A percentile compares a stretch with the other conserved stretches of the same genome.
phyloP scores from a whole-genome alignment of 2,329 filamentous ascomycete genomes.

The Verticillium tricorpus region DNA sequence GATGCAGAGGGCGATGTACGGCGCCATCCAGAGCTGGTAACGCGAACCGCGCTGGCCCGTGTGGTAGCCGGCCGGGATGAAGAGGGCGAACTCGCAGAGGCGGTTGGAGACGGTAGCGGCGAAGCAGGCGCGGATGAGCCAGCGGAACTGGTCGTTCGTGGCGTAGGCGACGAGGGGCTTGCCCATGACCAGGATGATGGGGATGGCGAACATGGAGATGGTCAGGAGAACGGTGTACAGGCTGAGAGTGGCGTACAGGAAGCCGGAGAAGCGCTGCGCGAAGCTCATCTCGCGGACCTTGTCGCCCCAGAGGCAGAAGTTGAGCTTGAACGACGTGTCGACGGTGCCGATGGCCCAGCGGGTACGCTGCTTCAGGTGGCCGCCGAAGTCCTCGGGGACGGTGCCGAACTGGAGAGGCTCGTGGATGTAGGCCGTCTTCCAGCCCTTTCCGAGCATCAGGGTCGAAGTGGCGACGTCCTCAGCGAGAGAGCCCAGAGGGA shows the following conservation, averaged over 20 bases:
- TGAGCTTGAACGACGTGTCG: slow-evolving; percentile 55
- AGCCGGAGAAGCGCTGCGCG: slow-evolving; percentile 54
- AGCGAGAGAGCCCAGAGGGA: slow-evolving; percentile 53
- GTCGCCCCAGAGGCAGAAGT: slow-evolving; percentile 54
- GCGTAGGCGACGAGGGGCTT: slow-evolving; percentile 54
- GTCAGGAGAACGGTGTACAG: slow-evolving; percentile 52
- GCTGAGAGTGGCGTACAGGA: slow-evolving; percentile 50
- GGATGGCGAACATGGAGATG: slow-evolving; percentile 53
- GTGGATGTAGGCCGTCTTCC: slow-evolving; percentile 57
- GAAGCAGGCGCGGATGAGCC: slow-evolving; percentile 53
- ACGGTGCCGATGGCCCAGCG: slow-evolving; percentile 53
- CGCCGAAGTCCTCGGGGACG: slow-evolving; percentile 51
- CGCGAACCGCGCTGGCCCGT: slow-evolving; percentile 52
- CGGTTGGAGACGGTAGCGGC: slow-evolving; percentile 45
- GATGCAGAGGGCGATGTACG: slow-evolving; percentile 55
- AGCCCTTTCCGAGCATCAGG: slow-evolving; percentile 54
- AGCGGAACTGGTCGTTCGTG: slow-evolving; percentile 47
- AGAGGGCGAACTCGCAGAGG: slow-evolving; percentile 54
- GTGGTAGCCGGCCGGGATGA: slow-evolving; percentile 54
- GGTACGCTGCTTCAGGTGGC: slow-evolving; percentile 53
- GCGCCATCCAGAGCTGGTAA: slow-evolving; percentile 59
- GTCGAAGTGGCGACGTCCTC: slow-evolving; percentile 59
- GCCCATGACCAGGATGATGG: slow-evolving; percentile 53
- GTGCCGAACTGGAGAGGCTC: slow-evolving; percentile 57
- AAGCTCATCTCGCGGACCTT: slow-evolving; percentile 47